These are phyloP conservation scores for Evansstolkia leycettana DNA, from an alignment of 495 filamentous ascomycete genomes.

Conservation along the genomic window DNA sequence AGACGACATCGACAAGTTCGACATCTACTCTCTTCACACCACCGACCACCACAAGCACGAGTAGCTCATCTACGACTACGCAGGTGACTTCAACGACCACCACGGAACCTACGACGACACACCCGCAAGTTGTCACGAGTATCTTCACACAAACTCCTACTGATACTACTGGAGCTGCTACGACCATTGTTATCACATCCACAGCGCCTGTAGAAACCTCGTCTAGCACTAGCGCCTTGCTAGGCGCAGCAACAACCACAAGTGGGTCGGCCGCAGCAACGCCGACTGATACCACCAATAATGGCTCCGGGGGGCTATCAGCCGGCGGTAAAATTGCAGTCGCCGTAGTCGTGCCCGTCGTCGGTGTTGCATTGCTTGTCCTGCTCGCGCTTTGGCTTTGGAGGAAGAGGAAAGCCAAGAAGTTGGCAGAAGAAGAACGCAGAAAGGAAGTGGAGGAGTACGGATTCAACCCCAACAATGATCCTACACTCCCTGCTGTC, in stretches of 20 bases:
- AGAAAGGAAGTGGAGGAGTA: constrained; percentile 96
- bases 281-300: constrained; percentile 9
- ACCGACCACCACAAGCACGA: constrained; percentile 1
- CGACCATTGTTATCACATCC: constrained; percentile 15
- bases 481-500: constrained; percentile 68
- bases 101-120: neutral
- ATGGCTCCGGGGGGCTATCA: constrained; percentile 35
- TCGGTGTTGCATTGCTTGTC: constrained; percentile 72
- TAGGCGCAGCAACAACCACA: constrained; percentile 18
- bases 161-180: constrained; percentile 9
- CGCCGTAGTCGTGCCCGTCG: constrained; percentile 88
- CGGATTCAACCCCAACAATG: constrained; percentile 88
- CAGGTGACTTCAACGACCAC: neutral
- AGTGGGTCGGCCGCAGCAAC: constrained; percentile 15
- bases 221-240: constrained; percentile 10
- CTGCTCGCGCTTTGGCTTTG: constrained; percentile 69
- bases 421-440: constrained; percentile 73
- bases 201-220: constrained; percentile 9
- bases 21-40: constrained; percentile 5
- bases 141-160: constrained; percentile 9
- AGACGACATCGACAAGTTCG: constrained; percentile 10
- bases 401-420: constrained; percentile 73
- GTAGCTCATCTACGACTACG: constrained; percentile 5
- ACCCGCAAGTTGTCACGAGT: constrained; percentile 4
- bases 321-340: constrained; percentile 68